phyloP scores from a whole-genome alignment of 306 rosid species.

The Fagus sylvatica region DNA sequence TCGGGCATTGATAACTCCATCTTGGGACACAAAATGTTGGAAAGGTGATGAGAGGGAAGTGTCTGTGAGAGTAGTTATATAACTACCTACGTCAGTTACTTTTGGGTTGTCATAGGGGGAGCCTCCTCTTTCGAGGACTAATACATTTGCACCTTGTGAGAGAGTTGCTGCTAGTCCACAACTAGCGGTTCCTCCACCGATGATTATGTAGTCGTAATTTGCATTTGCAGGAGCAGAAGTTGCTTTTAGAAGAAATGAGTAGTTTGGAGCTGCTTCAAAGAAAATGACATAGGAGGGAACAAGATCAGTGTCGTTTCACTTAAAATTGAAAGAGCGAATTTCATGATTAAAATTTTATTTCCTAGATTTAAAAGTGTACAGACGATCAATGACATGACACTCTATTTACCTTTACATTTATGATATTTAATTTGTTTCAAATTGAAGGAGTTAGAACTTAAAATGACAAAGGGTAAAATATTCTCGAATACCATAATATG shows the following conservation, averaged over 20 bases:
- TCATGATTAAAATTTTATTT: no score
- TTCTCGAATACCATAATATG: no score
- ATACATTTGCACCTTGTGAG: slow-evolving; percentile 51
- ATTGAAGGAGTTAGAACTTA: no score
- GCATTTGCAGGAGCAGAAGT: slow-evolving; percentile 43
- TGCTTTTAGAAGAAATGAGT: slow-evolving; percentile 54
- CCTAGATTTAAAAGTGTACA: no score
- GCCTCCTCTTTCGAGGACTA: slow-evolving; percentile 74
- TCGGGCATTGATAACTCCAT: slow-evolving; percentile 48
- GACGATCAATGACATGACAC: no score
- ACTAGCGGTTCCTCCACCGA: slow-evolving; percentile 78
- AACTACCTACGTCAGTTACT: slow-evolving; percentile 40
- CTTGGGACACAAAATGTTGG: slow-evolving; percentile 61
- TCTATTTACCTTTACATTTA: no score
- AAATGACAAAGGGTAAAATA: no score
- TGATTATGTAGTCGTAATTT: slow-evolving; percentile 57
- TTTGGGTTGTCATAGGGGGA: no score
- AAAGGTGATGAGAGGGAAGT: slow-evolving; percentile 49
- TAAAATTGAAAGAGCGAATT: no score
- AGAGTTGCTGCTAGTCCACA: slow-evolving; percentile 86
- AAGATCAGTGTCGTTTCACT: no score
- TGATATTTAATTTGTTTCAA: no score
- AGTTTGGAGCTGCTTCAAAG: slow-evolving; percentile 35
- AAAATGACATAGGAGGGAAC: neutral
- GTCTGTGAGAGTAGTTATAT: slow-evolving; percentile 42